Conservation (phyloP, 208 protist genomes). For the Leishmania tarentolae region DNA sequence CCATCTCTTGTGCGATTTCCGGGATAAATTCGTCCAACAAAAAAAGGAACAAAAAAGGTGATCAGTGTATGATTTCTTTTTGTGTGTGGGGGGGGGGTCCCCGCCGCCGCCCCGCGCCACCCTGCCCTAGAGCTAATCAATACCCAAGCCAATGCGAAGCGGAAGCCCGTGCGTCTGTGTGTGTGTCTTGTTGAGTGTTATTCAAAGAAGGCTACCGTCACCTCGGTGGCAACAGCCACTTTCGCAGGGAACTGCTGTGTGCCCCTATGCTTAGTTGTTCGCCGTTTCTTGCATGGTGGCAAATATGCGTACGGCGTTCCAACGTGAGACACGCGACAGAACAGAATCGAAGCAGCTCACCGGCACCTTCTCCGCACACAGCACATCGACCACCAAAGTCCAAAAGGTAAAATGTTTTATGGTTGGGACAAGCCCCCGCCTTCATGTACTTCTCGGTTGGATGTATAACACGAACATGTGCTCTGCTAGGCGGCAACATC, state of each 20-base stretch:
- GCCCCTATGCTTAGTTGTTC: background rate
- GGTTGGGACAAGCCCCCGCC: background rate
- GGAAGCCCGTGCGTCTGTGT: background rate
- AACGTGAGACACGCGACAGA: background rate
- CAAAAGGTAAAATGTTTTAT: background rate
- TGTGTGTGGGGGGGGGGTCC: too few species aligned
- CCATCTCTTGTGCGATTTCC: background rate
- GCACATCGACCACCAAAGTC: background rate
- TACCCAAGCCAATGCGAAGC: background rate
- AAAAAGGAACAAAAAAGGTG: constrained; percentile 10
- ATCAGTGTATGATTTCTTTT: background rate
- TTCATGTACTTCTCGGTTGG: background rate
- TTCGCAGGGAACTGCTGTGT: background rate
- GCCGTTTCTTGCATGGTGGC: background rate
- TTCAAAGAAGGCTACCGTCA: background rate
- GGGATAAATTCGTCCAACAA: background rate
- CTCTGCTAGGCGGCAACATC: background rate
- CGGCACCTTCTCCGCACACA: background rate
- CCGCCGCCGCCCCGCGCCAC: too few species aligned
- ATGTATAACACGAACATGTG: too few species aligned
- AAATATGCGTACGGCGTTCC: background rate
- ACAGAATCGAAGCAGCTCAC: background rate
- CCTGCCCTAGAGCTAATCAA: background rate
- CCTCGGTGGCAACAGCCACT: background rate
- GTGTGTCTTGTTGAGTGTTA: background rate